Conservation (phyloP, 257 asterid species). For the Anisodus tanguticus region DNA sequence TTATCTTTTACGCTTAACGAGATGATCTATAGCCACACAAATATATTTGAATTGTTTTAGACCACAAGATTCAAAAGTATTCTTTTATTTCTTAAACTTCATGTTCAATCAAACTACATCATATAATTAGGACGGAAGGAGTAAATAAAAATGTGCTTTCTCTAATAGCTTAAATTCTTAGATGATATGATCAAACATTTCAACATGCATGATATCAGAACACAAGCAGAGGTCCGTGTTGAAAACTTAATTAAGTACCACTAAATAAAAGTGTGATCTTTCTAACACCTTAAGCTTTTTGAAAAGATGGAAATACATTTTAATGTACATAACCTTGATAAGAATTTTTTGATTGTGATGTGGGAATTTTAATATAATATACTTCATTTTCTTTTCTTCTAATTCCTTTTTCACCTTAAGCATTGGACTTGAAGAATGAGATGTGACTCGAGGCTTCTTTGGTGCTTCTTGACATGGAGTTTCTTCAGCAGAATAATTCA, state of each 20-base stretch:
- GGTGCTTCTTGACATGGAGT: constrained; percentile 16
- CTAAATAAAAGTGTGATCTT: no score
- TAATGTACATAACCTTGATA: not conserved
- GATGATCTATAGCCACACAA: no score
- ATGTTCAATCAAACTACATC: no score
- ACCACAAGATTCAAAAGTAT: no score
- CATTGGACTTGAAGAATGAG: constrained; percentile 35
- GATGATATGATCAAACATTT: not conserved
- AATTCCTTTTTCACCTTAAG: constrained; percentile 33
- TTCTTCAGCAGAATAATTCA: not conserved
- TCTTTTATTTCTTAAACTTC: no score
- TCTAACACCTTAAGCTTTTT: not conserved
- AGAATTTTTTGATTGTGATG: not conserved
- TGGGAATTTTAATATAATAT: not conserved
- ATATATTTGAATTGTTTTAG: no score
- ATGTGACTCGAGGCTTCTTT: constrained; percentile 39
- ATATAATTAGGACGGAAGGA: no score
- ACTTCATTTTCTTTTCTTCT: not conserved
- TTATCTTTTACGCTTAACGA: no score
- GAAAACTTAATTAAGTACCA: not conserved
- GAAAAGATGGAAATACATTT: not conserved
- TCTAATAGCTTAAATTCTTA: not conserved
- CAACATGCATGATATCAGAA: not conserved
- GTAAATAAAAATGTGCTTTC: not conserved
- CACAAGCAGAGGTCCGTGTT: no score